phyloP scores from a whole-genome alignment of 805 yeast genomes.

The Monosporozyma unispora region DNA sequence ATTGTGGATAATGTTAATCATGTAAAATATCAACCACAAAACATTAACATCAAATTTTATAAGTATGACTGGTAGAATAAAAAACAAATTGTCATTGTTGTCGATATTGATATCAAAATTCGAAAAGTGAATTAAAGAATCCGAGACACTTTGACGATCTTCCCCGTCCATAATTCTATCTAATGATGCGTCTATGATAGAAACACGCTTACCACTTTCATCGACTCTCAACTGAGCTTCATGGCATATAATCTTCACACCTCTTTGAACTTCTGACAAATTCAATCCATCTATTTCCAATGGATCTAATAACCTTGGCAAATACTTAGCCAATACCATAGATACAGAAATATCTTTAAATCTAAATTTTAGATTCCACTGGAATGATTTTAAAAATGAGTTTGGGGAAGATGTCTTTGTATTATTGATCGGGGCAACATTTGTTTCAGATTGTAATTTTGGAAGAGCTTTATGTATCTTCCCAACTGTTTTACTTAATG shows the following conservation, averaged over 20 bases:
- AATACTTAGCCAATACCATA: slow-evolving; percentile 14
- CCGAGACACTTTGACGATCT: slow-evolving; percentile 6
- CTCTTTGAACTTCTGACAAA: slow-evolving; percentile 19
- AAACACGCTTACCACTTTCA: slow-evolving; percentile 8
- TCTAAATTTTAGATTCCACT: slow-evolving; percentile 20
- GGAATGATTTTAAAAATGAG: slow-evolving; percentile 2
- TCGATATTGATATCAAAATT: slow-evolving; percentile 8
- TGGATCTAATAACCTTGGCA: slow-evolving; percentile 22
- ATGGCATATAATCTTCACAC: slow-evolving; percentile 14
- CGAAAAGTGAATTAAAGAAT: slow-evolving; percentile 11
- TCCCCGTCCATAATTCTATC: slow-evolving; percentile 19
- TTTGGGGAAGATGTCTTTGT: neutral
- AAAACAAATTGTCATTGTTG: neutral
- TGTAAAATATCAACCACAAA: slow-evolving; percentile 22
- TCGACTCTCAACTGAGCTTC: slow-evolving; percentile 15
- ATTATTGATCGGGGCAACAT: neutral
- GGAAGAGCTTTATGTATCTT: slow-evolving; percentile 1
- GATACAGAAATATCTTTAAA: slow-evolving; percentile 21
- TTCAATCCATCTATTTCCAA: slow-evolving; percentile 11
- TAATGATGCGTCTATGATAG: slow-evolving; percentile 13
- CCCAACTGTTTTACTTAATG: slow-evolving; percentile 6
- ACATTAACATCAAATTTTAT: slow-evolving; percentile 25
- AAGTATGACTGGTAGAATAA: slow-evolving; percentile 17
- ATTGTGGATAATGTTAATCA: slow-evolving; percentile 10
- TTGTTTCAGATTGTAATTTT: neutral